These are phyloP conservation scores for Saturnispora saitoi DNA, from an alignment of 805 yeast genomes.

Conservation along the genomic window DNA sequence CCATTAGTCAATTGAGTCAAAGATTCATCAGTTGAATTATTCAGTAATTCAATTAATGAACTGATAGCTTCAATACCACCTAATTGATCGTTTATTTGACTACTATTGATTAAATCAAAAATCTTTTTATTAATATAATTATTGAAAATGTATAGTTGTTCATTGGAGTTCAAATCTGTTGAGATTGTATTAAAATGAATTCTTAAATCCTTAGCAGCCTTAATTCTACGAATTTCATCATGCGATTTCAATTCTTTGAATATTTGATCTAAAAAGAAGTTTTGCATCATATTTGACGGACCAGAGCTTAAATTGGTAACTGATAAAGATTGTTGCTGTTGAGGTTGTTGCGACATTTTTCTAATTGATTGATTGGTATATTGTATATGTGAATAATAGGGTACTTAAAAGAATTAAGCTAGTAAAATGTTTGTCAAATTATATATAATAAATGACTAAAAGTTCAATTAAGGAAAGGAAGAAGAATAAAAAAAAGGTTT, in stretches of 20 bases:
- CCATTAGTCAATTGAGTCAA: conserved; percentile 31
- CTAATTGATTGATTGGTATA: neutral
- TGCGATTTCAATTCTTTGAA: conserved; percentile 40
- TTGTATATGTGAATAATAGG: neutral
- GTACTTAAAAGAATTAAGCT: neutral
- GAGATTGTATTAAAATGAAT: conserved; percentile 64
- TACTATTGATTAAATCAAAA: conserved; percentile 73
- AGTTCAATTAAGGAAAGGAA: neutral
- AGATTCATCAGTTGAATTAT: conserved; percentile 39
- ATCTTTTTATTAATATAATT: conserved; percentile 81
- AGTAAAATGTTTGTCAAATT: neutral
- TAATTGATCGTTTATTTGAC: conserved; percentile 60
- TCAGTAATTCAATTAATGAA: conserved; percentile 75
- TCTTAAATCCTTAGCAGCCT: conserved; percentile 64
- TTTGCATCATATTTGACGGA: conserved; percentile 16
- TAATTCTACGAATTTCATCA: conserved; percentile 35
- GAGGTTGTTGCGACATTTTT: conserved; percentile 2
- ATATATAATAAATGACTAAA: neutral
- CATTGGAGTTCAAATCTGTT: conserved; percentile 66
- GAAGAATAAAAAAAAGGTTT: neutral
- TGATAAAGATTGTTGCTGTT: conserved; percentile 2
- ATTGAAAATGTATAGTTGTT: conserved; percentile 72
- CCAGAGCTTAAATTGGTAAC: conserved; percentile 8
- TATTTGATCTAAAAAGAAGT: conserved; percentile 41
- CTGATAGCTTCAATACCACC: conserved; percentile 93